These are phyloP conservation scores for Malassezia globosa DNA, from an alignment of 1,284 basidiomycete genomes.

Conservation along the genomic window DNA sequence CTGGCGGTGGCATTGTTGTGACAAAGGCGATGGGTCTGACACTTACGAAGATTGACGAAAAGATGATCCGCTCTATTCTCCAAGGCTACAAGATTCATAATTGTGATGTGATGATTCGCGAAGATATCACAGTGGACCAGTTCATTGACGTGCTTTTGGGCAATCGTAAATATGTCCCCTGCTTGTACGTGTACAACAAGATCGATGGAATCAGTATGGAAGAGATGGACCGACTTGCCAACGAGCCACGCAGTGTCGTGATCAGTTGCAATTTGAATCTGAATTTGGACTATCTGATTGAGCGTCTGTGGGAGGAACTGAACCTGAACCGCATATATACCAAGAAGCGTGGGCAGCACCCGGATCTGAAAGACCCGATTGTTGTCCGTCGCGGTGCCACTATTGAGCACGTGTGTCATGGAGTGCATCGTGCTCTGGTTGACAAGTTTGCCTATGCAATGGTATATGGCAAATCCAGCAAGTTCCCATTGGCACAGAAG, in stretches of 20 bases:
- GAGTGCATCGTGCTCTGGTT: conserved; percentile 73
- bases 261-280: conserved; percentile 87
- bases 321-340: conserved; percentile 60
- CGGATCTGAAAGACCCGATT: conserved; percentile 83
- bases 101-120: conserved; percentile 35
- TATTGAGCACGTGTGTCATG: conserved; percentile 60
- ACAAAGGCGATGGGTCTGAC: conserved; percentile 55
- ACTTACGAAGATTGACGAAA: conserved; percentile 85
- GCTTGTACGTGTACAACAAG: conserved; percentile 77
- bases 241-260: conserved; percentile 73
- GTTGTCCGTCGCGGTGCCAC: conserved; percentile 82
- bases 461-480: conserved; percentile 40
- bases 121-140: conserved; percentile 74
- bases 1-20: conserved; percentile 61
- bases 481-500: conserved; percentile 34
- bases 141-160: conserved; percentile 87
- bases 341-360: conserved; percentile 77
- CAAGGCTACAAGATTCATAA: conserved; percentile 49
- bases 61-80: conserved; percentile 79
- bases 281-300: conserved; percentile 79
- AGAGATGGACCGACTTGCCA: conserved; percentile 75
- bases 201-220: conserved; percentile 47
- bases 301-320: conserved; percentile 63
- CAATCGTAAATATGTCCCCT: conserved; percentile 87
- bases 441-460: conserved; percentile 56